Percentiles rank a stretch among this genome's conserved stretches.
These are phyloP conservation scores for Cardiospermum halicacabum DNA, from an alignment of 345 rosid genomes.

Conservation along the genomic window DNA sequence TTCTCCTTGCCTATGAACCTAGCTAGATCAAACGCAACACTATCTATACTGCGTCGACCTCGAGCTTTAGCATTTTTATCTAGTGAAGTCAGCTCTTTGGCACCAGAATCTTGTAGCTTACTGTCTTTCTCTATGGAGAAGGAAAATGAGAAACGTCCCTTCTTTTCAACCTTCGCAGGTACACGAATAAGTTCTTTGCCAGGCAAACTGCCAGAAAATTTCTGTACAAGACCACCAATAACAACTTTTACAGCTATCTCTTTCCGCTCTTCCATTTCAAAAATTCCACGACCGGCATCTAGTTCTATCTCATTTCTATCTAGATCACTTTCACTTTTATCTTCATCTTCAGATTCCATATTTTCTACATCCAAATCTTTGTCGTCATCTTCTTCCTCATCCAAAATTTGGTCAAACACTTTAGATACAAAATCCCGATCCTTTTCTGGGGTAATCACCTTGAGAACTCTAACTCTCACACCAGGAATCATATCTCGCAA, in stretches of 20 bases:
- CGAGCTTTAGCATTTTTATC: conserved; percentile 54
- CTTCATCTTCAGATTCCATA: conserved; percentile 52
- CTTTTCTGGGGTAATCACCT: conserved; percentile 69
- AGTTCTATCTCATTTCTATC: conserved; percentile 49
- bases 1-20: conserved; percentile 79
- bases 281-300: conserved; percentile 41
- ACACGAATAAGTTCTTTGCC: conserved; percentile 54
- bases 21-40: conserved; percentile 71
- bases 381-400: conserved; percentile 77
- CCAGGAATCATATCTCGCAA: conserved; percentile 88
- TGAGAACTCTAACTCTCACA: conserved; percentile 77
- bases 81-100: conserved; percentile 37
- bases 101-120: conserved; percentile 35
- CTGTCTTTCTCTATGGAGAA: conserved; percentile 65
- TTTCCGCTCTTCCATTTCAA: conserved; percentile 50
- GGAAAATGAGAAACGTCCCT: conserved; percentile 51
- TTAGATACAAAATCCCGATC: conserved; percentile 82
- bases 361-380: conserved; percentile 54
- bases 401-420: conserved; percentile 77
- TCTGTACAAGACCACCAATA: conserved; percentile 63
- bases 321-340: conserved; percentile 46
- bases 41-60: conserved; percentile 59
- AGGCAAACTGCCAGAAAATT: conserved; percentile 46
- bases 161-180: conserved; percentile 71
- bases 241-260: conserved; percentile 78